phyloP scores from a whole-genome alignment of 306 rosid species.

The Cucumis melo region DNA sequence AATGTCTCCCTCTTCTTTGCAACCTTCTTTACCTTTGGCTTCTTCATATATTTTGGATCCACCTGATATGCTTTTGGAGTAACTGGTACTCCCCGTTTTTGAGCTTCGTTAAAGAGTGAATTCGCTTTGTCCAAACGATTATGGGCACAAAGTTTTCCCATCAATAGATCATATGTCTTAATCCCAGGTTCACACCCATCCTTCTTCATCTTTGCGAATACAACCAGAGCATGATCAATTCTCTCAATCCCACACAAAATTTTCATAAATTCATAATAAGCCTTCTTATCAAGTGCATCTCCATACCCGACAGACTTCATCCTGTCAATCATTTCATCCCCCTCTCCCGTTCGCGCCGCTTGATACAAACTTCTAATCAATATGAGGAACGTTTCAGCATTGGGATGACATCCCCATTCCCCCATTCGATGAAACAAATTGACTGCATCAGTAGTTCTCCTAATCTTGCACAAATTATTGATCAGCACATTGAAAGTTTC shows the following conservation, averaged over 20 bases:
- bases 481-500: constrained; percentile 74
- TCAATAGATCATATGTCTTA: constrained; percentile 50
- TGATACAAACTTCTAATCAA: constrained; percentile 59
- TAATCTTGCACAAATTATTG: constrained; percentile 57
- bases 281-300: constrained; percentile 41
- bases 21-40: constrained; percentile 39
- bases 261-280: constrained; percentile 44
- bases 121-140: constrained; percentile 50
- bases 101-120: constrained; percentile 48
- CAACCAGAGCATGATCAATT: constrained; percentile 54
- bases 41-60: constrained; percentile 44
- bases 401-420: constrained; percentile 43
- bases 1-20: constrained; percentile 61
- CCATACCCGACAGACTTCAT: constrained; percentile 55
- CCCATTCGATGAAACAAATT: constrained; percentile 41
- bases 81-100: constrained; percentile 27
- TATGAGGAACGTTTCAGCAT: constrained; percentile 35
- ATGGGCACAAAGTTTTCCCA: constrained; percentile 48
- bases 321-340: constrained; percentile 78
- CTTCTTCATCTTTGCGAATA: constrained; percentile 63
- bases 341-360: constrained; percentile 68
- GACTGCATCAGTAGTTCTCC: constrained; percentile 54
- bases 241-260: constrained; percentile 79
- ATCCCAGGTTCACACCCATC: constrained; percentile 63
- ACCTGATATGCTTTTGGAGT: constrained; percentile 35